phyloP scores from a whole-genome alignment of 1,284 basidiomycete species.

The Trichosporon coremiiforme region DNA sequence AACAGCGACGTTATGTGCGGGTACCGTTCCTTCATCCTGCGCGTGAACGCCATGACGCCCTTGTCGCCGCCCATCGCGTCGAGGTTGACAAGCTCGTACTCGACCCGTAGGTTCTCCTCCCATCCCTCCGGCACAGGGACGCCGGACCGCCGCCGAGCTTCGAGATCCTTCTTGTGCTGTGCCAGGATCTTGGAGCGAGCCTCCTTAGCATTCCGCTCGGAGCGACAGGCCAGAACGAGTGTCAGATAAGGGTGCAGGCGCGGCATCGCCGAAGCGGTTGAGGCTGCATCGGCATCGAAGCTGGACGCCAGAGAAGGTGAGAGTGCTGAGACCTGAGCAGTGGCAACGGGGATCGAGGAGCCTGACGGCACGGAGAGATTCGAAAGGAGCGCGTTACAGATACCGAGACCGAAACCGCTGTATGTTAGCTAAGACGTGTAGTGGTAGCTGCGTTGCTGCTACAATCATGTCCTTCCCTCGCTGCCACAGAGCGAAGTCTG shows the following conservation, averaged over 20 bases:
- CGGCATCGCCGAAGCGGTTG: constrained; percentile 21
- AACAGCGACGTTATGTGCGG: constrained; percentile 71
- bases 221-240: constrained; percentile 81
- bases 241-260: constrained; percentile 63
- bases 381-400: constrained; percentile 75
- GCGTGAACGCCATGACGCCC: constrained; percentile 68
- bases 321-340: constrained; percentile 40
- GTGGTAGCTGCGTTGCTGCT: too few species aligned
- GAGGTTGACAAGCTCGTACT: constrained; percentile 68
- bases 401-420: constrained; percentile 82
- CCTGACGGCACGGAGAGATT: constrained; percentile 62
- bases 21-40: constrained; percentile 63
- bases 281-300: constrained; percentile 27
- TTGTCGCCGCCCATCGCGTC: constrained; percentile 59
- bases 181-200: constrained; percentile 64
- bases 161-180: constrained; percentile 61
- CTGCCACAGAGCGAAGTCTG: too few species aligned
- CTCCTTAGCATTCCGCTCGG: constrained; percentile 64
- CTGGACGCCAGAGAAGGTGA: constrained; percentile 35
- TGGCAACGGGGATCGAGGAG: constrained; percentile 37
- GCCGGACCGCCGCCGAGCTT: constrained; percentile 53
- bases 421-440: too few species aligned
- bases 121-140: constrained; percentile 61
- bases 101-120: constrained; percentile 65
- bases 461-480: too few species aligned